phyloP scores from a whole-genome alignment of 139 green algal species.

The Diplosphaera chodatii region DNA sequence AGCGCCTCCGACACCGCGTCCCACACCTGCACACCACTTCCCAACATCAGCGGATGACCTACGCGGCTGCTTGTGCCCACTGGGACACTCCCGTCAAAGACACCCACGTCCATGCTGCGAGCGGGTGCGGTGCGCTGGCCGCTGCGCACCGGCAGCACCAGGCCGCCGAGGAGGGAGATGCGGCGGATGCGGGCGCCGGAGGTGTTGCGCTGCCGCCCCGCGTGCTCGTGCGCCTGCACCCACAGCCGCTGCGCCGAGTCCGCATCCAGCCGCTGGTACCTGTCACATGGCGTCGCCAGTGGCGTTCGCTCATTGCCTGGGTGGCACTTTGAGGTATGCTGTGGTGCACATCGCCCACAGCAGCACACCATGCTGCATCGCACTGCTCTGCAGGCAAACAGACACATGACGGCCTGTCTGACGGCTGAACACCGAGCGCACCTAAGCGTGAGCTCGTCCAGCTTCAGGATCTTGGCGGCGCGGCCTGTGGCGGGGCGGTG shows the following conservation, averaged over 20 bases:
- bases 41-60: too few relatives aligned
- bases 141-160: constrained; percentile 33
- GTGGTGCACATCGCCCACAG: too few relatives aligned
- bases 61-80: too few relatives aligned
- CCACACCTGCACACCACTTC: constrained; percentile 41
- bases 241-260: constrained; percentile 20
- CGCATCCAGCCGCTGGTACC: constrained; percentile 18
- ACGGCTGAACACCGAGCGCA: not conserved
- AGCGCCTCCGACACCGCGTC: constrained; percentile 38
- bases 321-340: too few relatives aligned
- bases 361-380: not conserved
- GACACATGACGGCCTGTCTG: not conserved
- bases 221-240: constrained; percentile 22
- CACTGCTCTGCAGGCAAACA: not conserved
- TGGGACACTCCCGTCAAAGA: too few relatives aligned
- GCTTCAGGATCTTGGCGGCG: constrained; percentile 2
- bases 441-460: constrained; percentile 5
- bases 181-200: constrained; percentile 18
- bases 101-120: too few relatives aligned
- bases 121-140: too few relatives aligned
- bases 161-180: constrained; percentile 41
- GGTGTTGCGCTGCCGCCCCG: constrained; percentile 16
- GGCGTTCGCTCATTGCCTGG: too few relatives aligned
- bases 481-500: constrained; percentile 21
- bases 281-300: constrained; percentile 7